These are phyloP conservation scores for Penicillium sp. DNA, from an alignment of 2,329 filamentous ascomycete genomes.

Conservation along the genomic window DNA sequence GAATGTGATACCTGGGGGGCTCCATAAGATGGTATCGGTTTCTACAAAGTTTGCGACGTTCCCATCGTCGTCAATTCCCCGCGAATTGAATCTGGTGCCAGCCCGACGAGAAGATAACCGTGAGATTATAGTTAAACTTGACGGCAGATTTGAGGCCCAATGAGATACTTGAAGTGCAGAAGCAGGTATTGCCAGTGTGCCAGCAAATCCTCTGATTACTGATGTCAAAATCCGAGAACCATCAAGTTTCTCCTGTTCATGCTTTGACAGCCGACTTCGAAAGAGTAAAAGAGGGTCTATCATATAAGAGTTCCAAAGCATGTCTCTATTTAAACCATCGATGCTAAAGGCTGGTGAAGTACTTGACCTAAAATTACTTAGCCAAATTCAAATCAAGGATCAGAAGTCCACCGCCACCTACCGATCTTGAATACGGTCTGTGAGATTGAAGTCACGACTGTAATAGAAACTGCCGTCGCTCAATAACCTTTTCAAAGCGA, in stretches of 20 bases:
- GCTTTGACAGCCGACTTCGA: constrained; percentile 70
- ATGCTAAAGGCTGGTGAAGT: constrained; percentile 80
- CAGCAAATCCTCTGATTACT: constrained; percentile 88
- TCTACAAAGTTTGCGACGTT: constrained; percentile 99
- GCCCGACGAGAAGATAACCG: constrained; percentile 85
- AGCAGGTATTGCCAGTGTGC: constrained; percentile 79
- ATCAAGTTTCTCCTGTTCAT: constrained; percentile 77
- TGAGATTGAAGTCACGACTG: constrained; percentile 93
- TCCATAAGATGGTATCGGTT: constrained; percentile 89
- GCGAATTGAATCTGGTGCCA: constrained; percentile 93
- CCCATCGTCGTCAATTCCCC: constrained; percentile 95
- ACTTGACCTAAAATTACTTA: constrained; percentile 54
- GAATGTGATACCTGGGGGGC: constrained; percentile 71
- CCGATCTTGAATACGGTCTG: constrained; percentile 86
- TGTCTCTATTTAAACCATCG: constrained; percentile 86
- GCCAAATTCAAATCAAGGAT: constrained; percentile 15
- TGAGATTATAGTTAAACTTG: constrained; percentile 83
- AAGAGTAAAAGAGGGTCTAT: constrained; percentile 89
- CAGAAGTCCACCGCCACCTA: constrained; percentile 34
- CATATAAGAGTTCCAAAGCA: constrained; percentile 98
- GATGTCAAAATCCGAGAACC: constrained; percentile 83
- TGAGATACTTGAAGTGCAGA: constrained; percentile 66
- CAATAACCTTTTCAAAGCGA: constrained; percentile 85
- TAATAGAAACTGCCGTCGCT: constrained; percentile 96
- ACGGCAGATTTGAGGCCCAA: constrained; percentile 67